phyloP scores from a whole-genome alignment of 345 rosid genomes.

The Linum trigynum region DNA sequence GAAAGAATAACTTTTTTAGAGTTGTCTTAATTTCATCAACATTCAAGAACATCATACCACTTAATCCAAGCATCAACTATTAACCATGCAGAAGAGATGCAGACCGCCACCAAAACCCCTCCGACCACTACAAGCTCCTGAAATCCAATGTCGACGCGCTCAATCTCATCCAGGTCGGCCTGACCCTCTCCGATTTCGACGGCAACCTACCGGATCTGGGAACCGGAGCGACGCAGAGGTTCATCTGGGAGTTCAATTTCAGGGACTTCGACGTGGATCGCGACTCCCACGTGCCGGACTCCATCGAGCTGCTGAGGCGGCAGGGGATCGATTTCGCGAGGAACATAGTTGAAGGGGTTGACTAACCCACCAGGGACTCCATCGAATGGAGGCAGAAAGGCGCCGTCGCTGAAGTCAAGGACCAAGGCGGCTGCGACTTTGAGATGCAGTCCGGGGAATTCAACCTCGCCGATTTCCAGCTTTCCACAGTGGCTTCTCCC shows the following conservation, averaged over 20 bases:
- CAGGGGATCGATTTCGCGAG: slow-evolving; percentile 3
- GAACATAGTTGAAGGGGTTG: not conserved
- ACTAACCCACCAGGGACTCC: no score
- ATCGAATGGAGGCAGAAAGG: no score
- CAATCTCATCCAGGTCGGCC: slow-evolving; percentile 4
- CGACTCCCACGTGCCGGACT: slow-evolving; percentile 4
- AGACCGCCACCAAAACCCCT: not conserved
- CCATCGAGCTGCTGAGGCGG: not conserved
- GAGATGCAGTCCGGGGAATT: no score
- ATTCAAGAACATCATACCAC: no score
- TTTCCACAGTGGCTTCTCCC: no score
- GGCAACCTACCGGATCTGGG: slow-evolving; percentile 1
- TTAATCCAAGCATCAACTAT: no score
- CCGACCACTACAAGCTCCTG: not conserved
- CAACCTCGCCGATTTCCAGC: no score
- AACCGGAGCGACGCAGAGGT: not conserved
- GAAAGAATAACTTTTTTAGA: no score
- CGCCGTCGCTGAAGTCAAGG: no score
- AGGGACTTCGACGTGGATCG: not conserved
- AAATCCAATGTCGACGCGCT: slow-evolving; percentile 2
- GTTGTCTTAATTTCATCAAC: no score
- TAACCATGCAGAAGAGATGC: no score
- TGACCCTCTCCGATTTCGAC: not conserved
- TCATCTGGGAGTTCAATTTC: slow-evolving; percentile 7
- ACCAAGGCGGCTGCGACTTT: no score